Evolutionary conservation across 2,329 filamentous ascomycete genomes (phyloP), one percentile per base, ranked within the genome.

Genomic region (Trichoderma guizhouense): DNA sequence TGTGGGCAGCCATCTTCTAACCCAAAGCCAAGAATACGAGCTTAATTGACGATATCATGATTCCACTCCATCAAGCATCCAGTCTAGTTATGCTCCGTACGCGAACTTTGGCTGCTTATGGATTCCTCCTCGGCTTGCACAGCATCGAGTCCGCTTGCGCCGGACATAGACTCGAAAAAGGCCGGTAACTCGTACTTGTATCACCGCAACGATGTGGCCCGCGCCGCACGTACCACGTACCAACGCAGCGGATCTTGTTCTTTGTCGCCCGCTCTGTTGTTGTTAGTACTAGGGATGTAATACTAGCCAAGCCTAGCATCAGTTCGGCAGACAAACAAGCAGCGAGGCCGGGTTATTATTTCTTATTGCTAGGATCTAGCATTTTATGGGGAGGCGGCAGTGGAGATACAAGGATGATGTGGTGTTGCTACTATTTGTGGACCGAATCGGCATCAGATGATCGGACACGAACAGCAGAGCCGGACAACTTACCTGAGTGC

Each of bases 371-470:
- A 21, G 11, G 24, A 51, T 21, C 43, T 28, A 2, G 4, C 6
- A 28, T 15, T 26, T 14, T 57, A 21, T n/a, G 39, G 39, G 39
- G 15, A 18, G 39, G 39, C 6, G n/a, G 7, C 24, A 30, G 30
- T 34, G 21, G 28, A 30, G 34, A 60, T 7, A 43, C 26, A 39
- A 69, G 66, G 57, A 18, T 18, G 66, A 36, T 69, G 39, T 15
- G 30, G 28, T 53, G 62, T 21, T 61, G 55, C 55, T 51, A 51
- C 39, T 62, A 69, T 61, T 51, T 69, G 66, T 61, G 57, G 66
- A 69, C 57, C 55, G 58, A 34, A 69, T 62, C 66, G 66, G 39
- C 57, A 69, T 69, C 66, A 69, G 66, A 69, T 69, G 66, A 69
- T 69, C 66, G 66, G 66, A 69, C 66, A 69, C 57, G 66, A 69